Evolutionary conservation across 1,284 basidiomycete genomes (phyloP).

Genomic region (Ganoderma lucidum): DNA sequence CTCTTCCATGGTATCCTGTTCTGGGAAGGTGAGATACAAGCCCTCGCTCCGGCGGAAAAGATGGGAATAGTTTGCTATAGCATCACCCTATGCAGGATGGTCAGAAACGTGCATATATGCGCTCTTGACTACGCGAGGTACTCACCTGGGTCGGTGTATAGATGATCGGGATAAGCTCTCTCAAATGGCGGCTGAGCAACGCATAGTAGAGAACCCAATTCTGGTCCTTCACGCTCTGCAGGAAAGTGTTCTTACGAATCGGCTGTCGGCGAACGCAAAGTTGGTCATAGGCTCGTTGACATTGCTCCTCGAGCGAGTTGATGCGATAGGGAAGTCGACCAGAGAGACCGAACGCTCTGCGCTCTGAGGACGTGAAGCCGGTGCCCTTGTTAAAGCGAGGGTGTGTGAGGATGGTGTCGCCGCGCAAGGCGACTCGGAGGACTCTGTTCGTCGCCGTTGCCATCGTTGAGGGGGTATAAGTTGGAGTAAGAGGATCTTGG

Average conservation of each 20-base stretch:
- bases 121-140: neutral
- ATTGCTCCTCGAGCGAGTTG: conserved; percentile 82
- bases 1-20: conserved; percentile 77
- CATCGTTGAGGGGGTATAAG: conserved; percentile 26
- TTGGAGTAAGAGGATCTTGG: neutral
- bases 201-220: conserved; percentile 82
- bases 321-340: conserved; percentile 81
- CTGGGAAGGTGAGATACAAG: conserved; percentile 70
- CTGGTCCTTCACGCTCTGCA: conserved; percentile 78
- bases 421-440: conserved; percentile 62
- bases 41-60: conserved; percentile 81
- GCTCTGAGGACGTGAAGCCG: conserved; percentile 73
- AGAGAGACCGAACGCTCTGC: conserved; percentile 74
- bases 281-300: conserved; percentile 75
- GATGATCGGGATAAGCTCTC: conserved; percentile 81
- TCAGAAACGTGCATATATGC: conserved; percentile 1
- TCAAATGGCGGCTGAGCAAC: conserved; percentile 70
- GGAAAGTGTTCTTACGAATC: conserved; percentile 74
- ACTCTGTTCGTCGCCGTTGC: conserved; percentile 35
- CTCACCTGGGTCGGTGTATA: conserved; percentile 76
- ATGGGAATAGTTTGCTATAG: conserved; percentile 84
- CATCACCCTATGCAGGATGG: conserved; percentile 61
- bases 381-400: conserved; percentile 79
- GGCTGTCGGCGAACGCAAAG: conserved; percentile 55
- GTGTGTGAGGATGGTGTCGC: conserved; percentile 65